Evolutionary conservation across 2,329 filamentous ascomycete species (phyloP), one percentile per base, ranked within the genome.

Genomic region (Septoria petroselini): DNA sequence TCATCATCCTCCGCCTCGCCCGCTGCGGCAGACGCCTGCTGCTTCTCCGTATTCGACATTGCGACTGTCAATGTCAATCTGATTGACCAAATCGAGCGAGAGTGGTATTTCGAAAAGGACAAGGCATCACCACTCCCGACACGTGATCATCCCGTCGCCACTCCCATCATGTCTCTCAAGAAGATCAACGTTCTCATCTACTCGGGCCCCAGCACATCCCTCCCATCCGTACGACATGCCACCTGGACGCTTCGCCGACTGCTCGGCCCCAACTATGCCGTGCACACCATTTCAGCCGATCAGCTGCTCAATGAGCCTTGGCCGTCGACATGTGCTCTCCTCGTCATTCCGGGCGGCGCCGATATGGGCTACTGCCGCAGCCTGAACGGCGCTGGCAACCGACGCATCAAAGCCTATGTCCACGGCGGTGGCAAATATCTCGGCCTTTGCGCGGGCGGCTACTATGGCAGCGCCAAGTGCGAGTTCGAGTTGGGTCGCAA

Each of bases 121-220:
- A 39, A 30, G 31, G 31, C 29, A 52, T 46, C 42, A 50, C 35
- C 33, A 15, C 35, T 41, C 46, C 29, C 42, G 46, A 47, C 52
- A 56, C 55, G 53, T 57, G 55, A 57, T 21, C 31, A 15, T 2
- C 15, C 8, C 9, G 18, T 46, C 23, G 31, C 33, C 42, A 29
- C 33, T 29, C 34, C 34, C 57, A 54, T 37, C 45, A 60, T 57
- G 51, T 58, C 57, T 52, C 37, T 81, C 7, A 82, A 81, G 65
- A 85, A 82, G 66, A 79, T 96, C 73, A 97, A 98, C 68, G 85
- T 98, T 49, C 79, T 97, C 58, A 88, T 98, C 44, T 97, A 97
- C 66, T 86, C 89, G 61, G 90, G 91, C 62, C 81, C 84, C 65
- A 93, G 93, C 56, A 88, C 86, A 35, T 95, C 91, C 7, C 76